Evolutionary conservation across 2,329 filamentous ascomycete species (phyloP).

Genomic region (Microthyrium microscopicum): DNA sequence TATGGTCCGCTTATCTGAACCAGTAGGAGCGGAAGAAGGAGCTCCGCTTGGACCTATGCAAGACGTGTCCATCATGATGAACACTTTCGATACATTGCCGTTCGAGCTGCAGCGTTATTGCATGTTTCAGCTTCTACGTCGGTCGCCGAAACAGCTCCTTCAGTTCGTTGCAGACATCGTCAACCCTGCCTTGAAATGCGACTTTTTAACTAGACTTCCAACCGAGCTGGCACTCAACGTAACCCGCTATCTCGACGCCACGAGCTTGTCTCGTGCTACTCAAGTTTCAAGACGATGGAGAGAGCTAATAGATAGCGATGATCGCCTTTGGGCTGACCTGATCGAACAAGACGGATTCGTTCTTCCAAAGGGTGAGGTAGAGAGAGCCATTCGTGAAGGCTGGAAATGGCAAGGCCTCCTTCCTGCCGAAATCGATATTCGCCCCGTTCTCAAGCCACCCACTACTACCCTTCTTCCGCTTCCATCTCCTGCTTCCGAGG

Average conservation of each 20-base stretch:
- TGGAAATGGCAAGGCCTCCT: slow-evolving; percentile 80
- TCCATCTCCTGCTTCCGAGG: background rate
- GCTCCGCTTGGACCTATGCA: too few species aligned
- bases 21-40: too few species aligned
- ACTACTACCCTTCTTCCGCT: slow-evolving; percentile 1
- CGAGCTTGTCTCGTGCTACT: slow-evolving; percentile 74
- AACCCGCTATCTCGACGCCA: slow-evolving; percentile 68
- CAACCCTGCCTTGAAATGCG: slow-evolving; percentile 86
- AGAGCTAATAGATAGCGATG: slow-evolving; percentile 76
- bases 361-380: slow-evolving; percentile 65
- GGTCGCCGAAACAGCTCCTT: slow-evolving; percentile 75
- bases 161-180: slow-evolving; percentile 82
- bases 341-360: slow-evolving; percentile 71
- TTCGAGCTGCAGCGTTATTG: slow-evolving; percentile 86
- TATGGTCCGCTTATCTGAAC: too few species aligned
- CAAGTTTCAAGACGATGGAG: slow-evolving; percentile 94
- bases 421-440: slow-evolving; percentile 68
- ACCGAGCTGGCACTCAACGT: slow-evolving; percentile 78
- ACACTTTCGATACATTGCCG: slow-evolving; percentile 81
- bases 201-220: slow-evolving; percentile 73
- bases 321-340: slow-evolving; percentile 88
- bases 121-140: slow-evolving; percentile 85
- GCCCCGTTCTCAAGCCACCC: slow-evolving; percentile 19
- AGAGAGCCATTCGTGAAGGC: slow-evolving; percentile 72
- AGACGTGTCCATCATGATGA: slow-evolving; percentile 73